phyloP scores from a whole-genome alignment of 176 grass and related monocot genomes.

The Aegilops umbellulata region DNA sequence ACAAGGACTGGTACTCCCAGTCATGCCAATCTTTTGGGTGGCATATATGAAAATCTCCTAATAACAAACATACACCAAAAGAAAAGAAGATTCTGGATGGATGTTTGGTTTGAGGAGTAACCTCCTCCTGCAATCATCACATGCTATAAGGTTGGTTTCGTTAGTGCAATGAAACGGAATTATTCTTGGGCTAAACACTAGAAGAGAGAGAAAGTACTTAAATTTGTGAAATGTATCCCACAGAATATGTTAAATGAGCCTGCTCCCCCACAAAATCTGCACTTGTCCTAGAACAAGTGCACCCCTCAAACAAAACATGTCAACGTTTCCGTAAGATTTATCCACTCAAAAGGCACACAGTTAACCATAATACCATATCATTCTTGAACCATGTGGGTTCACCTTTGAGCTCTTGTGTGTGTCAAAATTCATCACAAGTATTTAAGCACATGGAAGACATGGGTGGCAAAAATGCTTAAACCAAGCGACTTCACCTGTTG shows the following conservation, averaged over 20 bases:
- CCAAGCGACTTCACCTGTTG: not conserved
- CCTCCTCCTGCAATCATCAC: not conserved
- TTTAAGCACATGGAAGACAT: not conserved
- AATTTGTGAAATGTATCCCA: not conserved
- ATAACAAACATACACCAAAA: not conserved
- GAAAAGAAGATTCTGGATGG: not conserved
- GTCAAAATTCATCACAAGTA: not conserved
- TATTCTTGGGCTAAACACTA: not conserved
- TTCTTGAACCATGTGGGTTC: not conserved
- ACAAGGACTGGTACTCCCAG: not conserved
- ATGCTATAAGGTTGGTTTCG: not conserved
- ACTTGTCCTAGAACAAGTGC: not conserved
- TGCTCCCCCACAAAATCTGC: not conserved
- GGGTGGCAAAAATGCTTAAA: not conserved
- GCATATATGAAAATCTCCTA: not conserved
- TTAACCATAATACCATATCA: not conserved
- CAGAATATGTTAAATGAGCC: not conserved
- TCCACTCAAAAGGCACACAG: not conserved
- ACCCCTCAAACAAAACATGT: not conserved
- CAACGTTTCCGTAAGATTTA: not conserved
- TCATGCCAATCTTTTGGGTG: not conserved
- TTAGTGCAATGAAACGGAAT: not conserved
- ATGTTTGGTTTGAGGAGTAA: not conserved
- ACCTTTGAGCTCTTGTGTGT: not conserved
- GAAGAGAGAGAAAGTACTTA: not conserved